Base-by-base conservation (phyloP, 73 alveolate species). In the Stentor coeruleus region DNA sequence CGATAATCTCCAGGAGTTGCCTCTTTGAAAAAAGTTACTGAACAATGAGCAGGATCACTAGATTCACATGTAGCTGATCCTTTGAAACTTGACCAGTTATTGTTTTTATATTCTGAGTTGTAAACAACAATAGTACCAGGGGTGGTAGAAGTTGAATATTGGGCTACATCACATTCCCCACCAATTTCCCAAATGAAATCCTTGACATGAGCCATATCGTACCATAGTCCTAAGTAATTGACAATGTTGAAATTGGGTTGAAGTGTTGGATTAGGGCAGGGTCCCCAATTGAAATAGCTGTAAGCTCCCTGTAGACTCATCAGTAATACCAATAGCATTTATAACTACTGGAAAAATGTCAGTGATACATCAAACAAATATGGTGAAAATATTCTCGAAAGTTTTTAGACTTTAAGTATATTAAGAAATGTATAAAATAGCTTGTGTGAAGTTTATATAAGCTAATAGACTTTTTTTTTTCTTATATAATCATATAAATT, bases 1-100 rank as follows among this genome's bases (percentile, higher is more conserved):
- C 86, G 3, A 37, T 81, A 81, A 30, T 40, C 59, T 26, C 87
- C 87, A 11, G 66, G 28, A 11, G 66, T 6, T 49, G 66, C 66
- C 66, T 11, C 6, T 6, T 6, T 6, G 66, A 49, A 49, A 20
- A 49, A 49, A 6, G 6, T 49, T 20, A 49, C 66, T 49, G 66
- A 6, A 20, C 66, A 49, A 20, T 49, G 66, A 49, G 66, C 66
- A 6, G 66, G 66, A 6, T 6, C 6, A 11, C 28, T 11, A 20
- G 66, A 49, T 20, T 49, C 28, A 20, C 66, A 49, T 11, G 28
- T 49, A 6, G 66, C 66, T 49, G 66, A 49, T 49, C 66, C 66
- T 49, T 49, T 49, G 66, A 11, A 49, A 20, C 66, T 49, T 49
- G 66, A 49, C 66, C 66, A 49, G 6, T 6, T 20, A 20, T 49